phyloP scores from a whole-genome alignment of 371 early-diverging fungal genomes.

The Mortierella sp. region DNA sequence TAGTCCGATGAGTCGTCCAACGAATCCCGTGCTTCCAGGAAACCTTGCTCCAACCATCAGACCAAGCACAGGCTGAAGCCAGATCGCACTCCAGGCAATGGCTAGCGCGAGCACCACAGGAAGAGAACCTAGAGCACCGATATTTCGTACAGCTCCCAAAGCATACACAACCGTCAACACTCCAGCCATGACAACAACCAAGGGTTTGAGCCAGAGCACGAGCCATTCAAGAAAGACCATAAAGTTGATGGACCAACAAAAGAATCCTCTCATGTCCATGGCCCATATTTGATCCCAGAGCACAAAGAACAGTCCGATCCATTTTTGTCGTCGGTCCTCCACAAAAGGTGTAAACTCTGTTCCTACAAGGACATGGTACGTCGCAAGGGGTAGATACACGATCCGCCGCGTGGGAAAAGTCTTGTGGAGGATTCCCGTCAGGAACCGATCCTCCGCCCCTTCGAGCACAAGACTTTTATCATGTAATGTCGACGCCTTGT shows the following conservation, averaged over 20 bases:
- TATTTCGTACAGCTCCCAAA: slow-evolving; percentile 12
- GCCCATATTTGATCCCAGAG: slow-evolving; percentile 31
- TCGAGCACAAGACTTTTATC: slow-evolving; percentile 96
- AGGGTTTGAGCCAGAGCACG: slow-evolving; percentile 93
- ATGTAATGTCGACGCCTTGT: slow-evolving; percentile 94
- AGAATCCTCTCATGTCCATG: slow-evolving; percentile 91
- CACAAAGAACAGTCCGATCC: slow-evolving; percentile 71
- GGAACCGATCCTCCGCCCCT: slow-evolving; percentile 95
- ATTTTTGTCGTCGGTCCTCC: slow-evolving; percentile 90
- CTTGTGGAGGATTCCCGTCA: slow-evolving; percentile 98
- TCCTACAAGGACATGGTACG: slow-evolving; percentile 91
- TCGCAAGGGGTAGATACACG: slow-evolving; percentile 93
- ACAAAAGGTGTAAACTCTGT: slow-evolving; percentile 81
- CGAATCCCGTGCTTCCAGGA: slow-evolving; percentile 2
- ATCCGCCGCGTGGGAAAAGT: slow-evolving; percentile 92
- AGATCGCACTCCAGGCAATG: slow-evolving; percentile 76
- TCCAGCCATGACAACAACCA: slow-evolving; percentile 67
- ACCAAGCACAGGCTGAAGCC: slow-evolving; percentile 82
- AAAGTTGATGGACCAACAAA: slow-evolving; percentile 97
- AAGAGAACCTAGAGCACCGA: slow-evolving; percentile 17
- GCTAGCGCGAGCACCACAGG: slow-evolving; percentile 70
- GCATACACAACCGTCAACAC: slow-evolving; percentile 2
- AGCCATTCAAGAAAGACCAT: slow-evolving; percentile 93
- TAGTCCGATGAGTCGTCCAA: slow-evolving; percentile 81
- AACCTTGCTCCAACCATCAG: slow-evolving; percentile 82